Base-by-base conservation (phyloP, 106 monocot species). In the Platanthera guangdongensis region DNA sequence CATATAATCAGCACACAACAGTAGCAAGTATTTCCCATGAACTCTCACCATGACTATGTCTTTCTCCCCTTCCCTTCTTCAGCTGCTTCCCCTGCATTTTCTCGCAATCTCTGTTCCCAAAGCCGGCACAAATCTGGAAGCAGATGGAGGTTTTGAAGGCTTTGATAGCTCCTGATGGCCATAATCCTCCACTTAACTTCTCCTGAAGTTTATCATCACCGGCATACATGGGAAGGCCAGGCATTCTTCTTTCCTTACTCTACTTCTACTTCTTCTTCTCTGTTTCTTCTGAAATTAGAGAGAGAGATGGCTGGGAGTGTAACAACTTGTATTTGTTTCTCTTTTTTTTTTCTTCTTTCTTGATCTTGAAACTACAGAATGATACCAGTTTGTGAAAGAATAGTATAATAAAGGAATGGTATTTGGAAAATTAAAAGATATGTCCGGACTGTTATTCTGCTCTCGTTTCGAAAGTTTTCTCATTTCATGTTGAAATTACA, bases 161-260 rank as follows among this genome's bases (percentile, higher is more conserved):
- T 47, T 32, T 16, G 8, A 47, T 8, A 6, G 0, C 16, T 70
- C 47, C 70, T 18, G 15, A 7, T n/a, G 51, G 72, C 72, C 72
- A 51, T 21, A 25, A 32, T 51, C 51, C 16, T 21, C 72, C 51
- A 10, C 72, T 25, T 39, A 39, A 39, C 39, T 51, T 72, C 72
- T 51, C 14, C 15, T 50, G 50, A 50, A n/a, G 70, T 15, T 16
- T 48, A 25, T 25, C 25, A 50, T 72, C 70, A 5, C 15, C 9
- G 49, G 72, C 72, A 72, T 72, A 72, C 72, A 51, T 72, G 72
- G 72, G 50, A 72, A 72, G 51, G 72, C 72, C 72, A 72, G 72
- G 72, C 72, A 50, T 72, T 72, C 14, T 72, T 50, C 51, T 72
- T 22, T 22, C 18, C 49, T 49, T 71, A 1, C 4, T 71, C 18